Conservation (phyloP, 495 filamentous ascomycete species). For the Neurospora sp. region DNA sequence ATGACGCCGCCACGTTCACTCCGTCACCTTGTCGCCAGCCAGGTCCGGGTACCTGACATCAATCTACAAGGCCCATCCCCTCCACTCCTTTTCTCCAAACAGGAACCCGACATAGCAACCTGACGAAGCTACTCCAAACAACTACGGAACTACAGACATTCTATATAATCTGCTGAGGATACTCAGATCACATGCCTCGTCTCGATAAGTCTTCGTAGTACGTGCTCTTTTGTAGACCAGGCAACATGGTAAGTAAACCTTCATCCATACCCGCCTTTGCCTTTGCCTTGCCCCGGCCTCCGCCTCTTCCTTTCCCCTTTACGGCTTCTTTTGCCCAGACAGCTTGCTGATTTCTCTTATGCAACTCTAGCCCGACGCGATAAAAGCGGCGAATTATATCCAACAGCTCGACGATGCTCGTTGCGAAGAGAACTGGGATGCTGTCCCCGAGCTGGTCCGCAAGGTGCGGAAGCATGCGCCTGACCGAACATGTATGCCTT, state of each 20-base stretch:
- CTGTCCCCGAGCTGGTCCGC: conserved; percentile 77
- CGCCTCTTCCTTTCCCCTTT: not conserved
- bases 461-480: conserved; percentile 93
- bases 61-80: not conserved
- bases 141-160: not conserved
- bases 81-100: not conserved
- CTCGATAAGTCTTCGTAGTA: conserved; percentile 21
- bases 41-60: not conserved
- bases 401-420: conserved; percentile 73
- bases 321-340: not conserved
- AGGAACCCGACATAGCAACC: not conserved
- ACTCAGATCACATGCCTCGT: conserved; percentile 21
- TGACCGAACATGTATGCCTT: conserved; percentile 63
- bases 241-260: conserved; percentile 17
- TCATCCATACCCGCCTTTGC: not conserved
- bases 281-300: not conserved
- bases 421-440: conserved; percentile 79
- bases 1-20: not conserved
- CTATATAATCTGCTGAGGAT: conserved; percentile 2
- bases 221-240: conserved; percentile 16
- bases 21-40: not conserved
- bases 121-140: not conserved
- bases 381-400: conserved; percentile 73
- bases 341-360: conserved; percentile 1
- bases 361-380: conserved; percentile 30